Conservation (phyloP, 768 basidiomycete genomes). For the Pleurotus ostreatus region DNA sequence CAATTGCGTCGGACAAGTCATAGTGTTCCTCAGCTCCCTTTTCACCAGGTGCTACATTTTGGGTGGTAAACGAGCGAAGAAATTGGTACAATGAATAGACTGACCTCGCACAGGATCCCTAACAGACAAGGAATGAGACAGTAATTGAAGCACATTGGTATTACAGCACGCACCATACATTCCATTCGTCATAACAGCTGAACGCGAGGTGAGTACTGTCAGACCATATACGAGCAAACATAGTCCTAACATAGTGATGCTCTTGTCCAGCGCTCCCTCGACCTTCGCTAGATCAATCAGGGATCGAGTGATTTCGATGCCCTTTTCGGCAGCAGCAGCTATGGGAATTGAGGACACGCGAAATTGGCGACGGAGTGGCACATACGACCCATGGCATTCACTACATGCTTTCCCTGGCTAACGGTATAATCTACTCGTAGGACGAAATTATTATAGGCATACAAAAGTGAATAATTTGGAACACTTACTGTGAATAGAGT, state of each 20-base stretch:
- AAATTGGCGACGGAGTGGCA: conserved; percentile 4
- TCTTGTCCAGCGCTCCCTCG: conserved; percentile 30
- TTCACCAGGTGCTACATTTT: conserved; percentile 35
- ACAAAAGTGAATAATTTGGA: neutral
- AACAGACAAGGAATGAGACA: neutral
- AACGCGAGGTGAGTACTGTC: neutral
- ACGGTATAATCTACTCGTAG: conserved; percentile 31
- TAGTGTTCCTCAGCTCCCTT: conserved; percentile 52
- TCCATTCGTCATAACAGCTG: conserved; percentile 55
- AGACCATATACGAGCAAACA: neutral
- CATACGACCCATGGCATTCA: conserved; percentile 51
- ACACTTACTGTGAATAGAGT: conserved; percentile 38
- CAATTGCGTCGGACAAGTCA: conserved; percentile 48
- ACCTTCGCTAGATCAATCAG: conserved; percentile 50
- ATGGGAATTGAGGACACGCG: neutral
- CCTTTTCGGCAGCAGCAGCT: conserved; percentile 51
- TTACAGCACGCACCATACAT: conserved; percentile 36
- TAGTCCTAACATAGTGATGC: conserved; percentile 30
- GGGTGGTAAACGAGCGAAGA: too few relatives aligned
- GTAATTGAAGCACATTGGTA: too few relatives aligned
- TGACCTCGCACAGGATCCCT: conserved; percentile 42
- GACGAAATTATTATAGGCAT: neutral
- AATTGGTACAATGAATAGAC: too few relatives aligned
- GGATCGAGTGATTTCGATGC: conserved; percentile 44
- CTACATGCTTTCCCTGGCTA: conserved; percentile 40